Base-by-base conservation (phyloP, 2,329 filamentous ascomycete species). In the Thermomyces lanuginosus region DNA sequence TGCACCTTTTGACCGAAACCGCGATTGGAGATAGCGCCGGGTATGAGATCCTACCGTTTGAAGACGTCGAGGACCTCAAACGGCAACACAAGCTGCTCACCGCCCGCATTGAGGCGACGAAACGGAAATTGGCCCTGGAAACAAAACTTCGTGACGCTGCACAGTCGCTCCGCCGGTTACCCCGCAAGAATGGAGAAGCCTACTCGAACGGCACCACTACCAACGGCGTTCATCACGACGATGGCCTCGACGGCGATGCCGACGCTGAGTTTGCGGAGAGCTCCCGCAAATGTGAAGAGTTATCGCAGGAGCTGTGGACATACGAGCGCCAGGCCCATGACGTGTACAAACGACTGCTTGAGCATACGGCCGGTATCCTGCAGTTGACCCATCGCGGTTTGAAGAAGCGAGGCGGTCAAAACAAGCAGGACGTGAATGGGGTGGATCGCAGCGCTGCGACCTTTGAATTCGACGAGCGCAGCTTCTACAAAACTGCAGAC, bases 61-160 rank as follows among this genome's bases (percentile, higher is more conserved):
- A 92, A 48, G 84, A 95, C 54, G 76, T 93, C 16, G 89, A 95
- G 38, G 67, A 71, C 24, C 57, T 95, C 42, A 98, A 95, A 63
- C 92, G 83, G 50, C 81, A 92, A 58, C 69, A 75, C 36, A 68
- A 72, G 32, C 61, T 71, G 18, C 55, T 95, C 26, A 64, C 67
- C 14, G 69, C 74, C 44, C 76, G 81, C n/a, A 74, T 92, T 38
- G 79, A 86, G 35, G 75, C 80, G 19, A 74, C 81, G 11, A 72
- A 76, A 38, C 70, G 81, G 33, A 92, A 86, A 53, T 64, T 98
- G 19, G 73, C 75, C 16, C 72, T 95, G 23, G 89, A 98, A 51
- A 78, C 74, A 29, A 98, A 95, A 58, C 82, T 93, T 42, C 78
- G 83, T 41, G 86, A 95, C 63, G 89, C 89, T 1, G 82, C 89